Percentiles rank a stretch among this genome's conserved stretches.
Evolutionary conservation across 768 basidiomycete species (phyloP).

Genomic region (Russula sp.): DNA sequence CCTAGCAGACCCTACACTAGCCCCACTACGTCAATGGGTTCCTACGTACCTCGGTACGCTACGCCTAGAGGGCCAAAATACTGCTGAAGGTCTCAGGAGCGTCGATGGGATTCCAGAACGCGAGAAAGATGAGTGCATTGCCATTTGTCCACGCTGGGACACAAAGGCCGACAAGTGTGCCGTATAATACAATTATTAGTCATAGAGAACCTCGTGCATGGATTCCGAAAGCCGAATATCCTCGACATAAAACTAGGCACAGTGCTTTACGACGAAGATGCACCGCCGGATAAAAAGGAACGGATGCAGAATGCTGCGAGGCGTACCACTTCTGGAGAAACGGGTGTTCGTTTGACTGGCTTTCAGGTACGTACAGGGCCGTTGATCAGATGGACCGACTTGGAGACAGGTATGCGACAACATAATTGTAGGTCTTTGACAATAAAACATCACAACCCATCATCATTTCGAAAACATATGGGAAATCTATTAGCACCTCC

Average conservation of each 20-base stretch:
- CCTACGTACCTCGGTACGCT: slow-evolving; percentile 80
- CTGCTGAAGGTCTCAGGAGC: slow-evolving; percentile 16
- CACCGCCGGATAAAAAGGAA: slow-evolving; percentile 65
- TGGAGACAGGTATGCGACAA: slow-evolving; percentile 69
- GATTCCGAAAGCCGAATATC: slow-evolving; percentile 77
- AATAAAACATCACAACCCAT: slow-evolving; percentile 37
- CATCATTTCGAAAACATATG: slow-evolving; percentile 68
- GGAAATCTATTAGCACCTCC: slow-evolving; percentile 60
- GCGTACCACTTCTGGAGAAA: slow-evolving; percentile 64
- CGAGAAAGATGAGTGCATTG: slow-evolving; percentile 44
- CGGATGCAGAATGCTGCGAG: slow-evolving; percentile 71
- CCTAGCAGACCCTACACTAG: slow-evolving; percentile 37
- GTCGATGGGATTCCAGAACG: slow-evolving; percentile 26
- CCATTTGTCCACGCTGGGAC: not conserved
- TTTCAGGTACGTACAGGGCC: slow-evolving; percentile 61
- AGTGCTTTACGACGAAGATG: slow-evolving; percentile 66
- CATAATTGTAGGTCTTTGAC: slow-evolving; percentile 31
- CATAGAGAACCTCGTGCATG: slow-evolving; percentile 72
- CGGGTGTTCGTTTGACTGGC: slow-evolving; percentile 80
- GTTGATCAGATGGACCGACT: not conserved
- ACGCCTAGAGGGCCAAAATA: slow-evolving; percentile 53
- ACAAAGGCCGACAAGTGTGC: slow-evolving; percentile 3
- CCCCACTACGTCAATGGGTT: slow-evolving; percentile 49
- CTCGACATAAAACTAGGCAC: slow-evolving; percentile 94
- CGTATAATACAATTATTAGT: slow-evolving; percentile 58